Evolutionary conservation across 768 basidiomycete species (phyloP).

Genomic region (Trametes coccinea): DNA sequence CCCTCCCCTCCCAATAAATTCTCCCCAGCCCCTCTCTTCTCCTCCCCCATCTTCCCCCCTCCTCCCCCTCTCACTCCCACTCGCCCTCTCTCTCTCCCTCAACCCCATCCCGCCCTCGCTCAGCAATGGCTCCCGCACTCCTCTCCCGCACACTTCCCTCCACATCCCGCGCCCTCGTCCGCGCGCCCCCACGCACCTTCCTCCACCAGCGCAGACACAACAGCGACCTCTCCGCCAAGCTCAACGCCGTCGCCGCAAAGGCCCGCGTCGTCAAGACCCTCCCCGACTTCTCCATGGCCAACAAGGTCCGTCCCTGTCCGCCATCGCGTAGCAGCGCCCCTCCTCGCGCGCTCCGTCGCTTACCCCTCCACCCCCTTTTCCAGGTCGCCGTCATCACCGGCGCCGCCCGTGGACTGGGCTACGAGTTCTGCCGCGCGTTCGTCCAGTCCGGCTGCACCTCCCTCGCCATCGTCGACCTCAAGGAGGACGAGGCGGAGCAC

Average conservation of each 20-base stretch:
- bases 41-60: slow-evolving; percentile 22
- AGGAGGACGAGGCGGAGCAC: slow-evolving; percentile 60
- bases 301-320: slow-evolving; percentile 51
- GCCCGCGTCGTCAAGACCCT: slow-evolving; percentile 49
- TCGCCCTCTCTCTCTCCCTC: slow-evolving; percentile 17
- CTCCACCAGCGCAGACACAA: slow-evolving; percentile 16
- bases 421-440: slow-evolving; percentile 90
- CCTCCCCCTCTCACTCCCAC: slow-evolving; percentile 18
- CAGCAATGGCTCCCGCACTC: slow-evolving; percentile 28
- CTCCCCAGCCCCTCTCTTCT: slow-evolving; percentile 10
- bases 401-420: slow-evolving; percentile 87
- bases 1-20: slow-evolving; percentile 21
- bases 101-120: slow-evolving; percentile 30
- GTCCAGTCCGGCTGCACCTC: slow-evolving; percentile 82
- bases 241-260: slow-evolving; percentile 25
- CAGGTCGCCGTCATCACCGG: slow-evolving; percentile 93
- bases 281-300: slow-evolving; percentile 75
- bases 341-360: slow-evolving; percentile 3
- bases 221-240: slow-evolving; percentile 19
- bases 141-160: slow-evolving; percentile 26
- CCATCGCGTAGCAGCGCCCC: background rate
- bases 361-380: slow-evolving; percentile 1
- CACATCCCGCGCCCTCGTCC: slow-evolving; percentile 20
- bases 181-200: background rate
- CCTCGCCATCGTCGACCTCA: slow-evolving; percentile 82